phyloP scores from a whole-genome alignment of 2,329 filamentous ascomycete species.

The Mycocentrospora acerina region DNA sequence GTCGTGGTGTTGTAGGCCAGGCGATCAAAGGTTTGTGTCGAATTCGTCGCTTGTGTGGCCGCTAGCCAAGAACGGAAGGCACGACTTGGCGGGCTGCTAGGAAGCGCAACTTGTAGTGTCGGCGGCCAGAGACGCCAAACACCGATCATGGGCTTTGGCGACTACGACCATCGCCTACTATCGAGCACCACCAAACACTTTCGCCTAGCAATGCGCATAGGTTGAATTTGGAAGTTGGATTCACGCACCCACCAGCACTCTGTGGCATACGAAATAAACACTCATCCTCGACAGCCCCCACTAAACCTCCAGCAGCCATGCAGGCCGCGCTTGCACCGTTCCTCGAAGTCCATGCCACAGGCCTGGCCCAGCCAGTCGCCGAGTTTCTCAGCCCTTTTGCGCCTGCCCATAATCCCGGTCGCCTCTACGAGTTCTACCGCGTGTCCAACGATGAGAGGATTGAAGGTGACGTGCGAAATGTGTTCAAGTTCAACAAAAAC shows the following conservation, averaged over 20 bases:
- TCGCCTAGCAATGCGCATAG: slow-evolving; percentile 7
- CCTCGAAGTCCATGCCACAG: slow-evolving; percentile 62
- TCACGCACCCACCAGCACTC: slow-evolving; percentile 6
- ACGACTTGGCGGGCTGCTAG: slow-evolving; percentile 14
- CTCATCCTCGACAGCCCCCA: not conserved
- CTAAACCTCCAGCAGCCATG: slow-evolving; percentile 53
- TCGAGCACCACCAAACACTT: not conserved
- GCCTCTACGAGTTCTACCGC: slow-evolving; percentile 69
- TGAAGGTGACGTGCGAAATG: slow-evolving; percentile 69
- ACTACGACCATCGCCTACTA: slow-evolving; percentile 1
- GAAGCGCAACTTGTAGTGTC: too few relatives aligned
- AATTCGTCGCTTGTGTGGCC: slow-evolving; percentile 22
- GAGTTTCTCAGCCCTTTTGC: slow-evolving; percentile 72
- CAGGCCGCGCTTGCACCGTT: slow-evolving; percentile 74
- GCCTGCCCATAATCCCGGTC: slow-evolving; percentile 62
- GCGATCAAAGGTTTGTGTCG: slow-evolving; percentile 18
- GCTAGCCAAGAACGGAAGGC: slow-evolving; percentile 17
- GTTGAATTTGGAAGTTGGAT: slow-evolving; percentile 1
- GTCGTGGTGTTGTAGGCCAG: slow-evolving; percentile 29
- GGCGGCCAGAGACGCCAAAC: slow-evolving; percentile 27
- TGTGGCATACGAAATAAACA: slow-evolving; percentile 3
- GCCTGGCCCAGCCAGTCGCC: slow-evolving; percentile 73
- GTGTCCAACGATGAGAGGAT: slow-evolving; percentile 67
- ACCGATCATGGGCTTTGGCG: slow-evolving; percentile 12
- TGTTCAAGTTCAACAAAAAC: slow-evolving; percentile 64